These are phyloP conservation scores for Aspergillus hancockii DNA, from an alignment of 495 filamentous ascomycete genomes.

Conservation along the genomic window DNA sequence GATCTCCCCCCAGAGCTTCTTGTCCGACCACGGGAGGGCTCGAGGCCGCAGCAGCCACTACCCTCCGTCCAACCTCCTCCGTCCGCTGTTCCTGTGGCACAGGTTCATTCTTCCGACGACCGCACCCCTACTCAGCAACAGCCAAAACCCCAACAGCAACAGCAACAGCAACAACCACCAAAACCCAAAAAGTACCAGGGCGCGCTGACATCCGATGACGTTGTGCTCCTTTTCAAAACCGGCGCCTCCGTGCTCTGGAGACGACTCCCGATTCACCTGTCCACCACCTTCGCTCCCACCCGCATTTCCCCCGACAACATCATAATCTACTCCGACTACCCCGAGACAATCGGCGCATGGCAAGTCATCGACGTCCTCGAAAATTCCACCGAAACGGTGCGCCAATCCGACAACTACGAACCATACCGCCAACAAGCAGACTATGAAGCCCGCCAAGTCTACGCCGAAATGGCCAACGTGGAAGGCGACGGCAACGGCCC, in stretches of 20 bases:
- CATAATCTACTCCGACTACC: constrained; percentile 37
- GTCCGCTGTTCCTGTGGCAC: constrained; percentile 12
- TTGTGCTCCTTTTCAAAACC: constrained; percentile 41
- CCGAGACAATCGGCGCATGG: constrained; percentile 35
- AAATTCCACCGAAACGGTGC: constrained; percentile 25
- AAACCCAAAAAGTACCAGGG: constrained; percentile 35
- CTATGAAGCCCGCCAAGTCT: constrained; percentile 23
- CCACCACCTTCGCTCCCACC: constrained; percentile 23
- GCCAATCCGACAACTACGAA: constrained; percentile 16
- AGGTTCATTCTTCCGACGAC: constrained; percentile 14
- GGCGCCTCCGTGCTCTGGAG: constrained; percentile 37
- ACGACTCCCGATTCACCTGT: constrained; percentile 35
- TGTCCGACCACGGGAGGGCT: neutral
- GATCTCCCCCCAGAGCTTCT: neutral
- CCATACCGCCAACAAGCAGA: constrained; percentile 27
- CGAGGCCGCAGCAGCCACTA: neutral
- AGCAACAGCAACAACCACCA: constrained; percentile 8
- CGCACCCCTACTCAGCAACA: neutral
- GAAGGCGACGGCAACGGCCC: constrained; percentile 24
- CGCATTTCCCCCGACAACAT: constrained; percentile 29
- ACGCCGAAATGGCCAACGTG: constrained; percentile 23
- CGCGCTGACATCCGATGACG: constrained; percentile 37
- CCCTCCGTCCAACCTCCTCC: constrained; percentile 6
- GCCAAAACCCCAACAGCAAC: neutral
- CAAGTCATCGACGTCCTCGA: constrained; percentile 36